A percentile compares a stretch with the other conserved stretches of the same genome.
Evolutionary conservation across 345 rosid species (phyloP).

Genomic region (Kandelia obovata): DNA sequence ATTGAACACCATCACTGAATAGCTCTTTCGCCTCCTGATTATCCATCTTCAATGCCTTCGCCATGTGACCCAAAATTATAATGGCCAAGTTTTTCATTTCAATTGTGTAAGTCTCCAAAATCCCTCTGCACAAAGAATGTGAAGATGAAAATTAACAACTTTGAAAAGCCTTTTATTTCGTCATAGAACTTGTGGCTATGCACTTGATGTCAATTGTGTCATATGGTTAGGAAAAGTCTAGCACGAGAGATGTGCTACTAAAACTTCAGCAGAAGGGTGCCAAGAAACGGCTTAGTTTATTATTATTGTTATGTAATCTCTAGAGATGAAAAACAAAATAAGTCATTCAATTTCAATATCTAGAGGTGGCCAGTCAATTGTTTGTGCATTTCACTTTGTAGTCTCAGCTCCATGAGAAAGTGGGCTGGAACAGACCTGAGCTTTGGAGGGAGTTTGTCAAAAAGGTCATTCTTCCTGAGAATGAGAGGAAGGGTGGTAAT

Average conservation of each 20-base stretch:
- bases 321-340: too few relatives aligned
- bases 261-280: too few relatives aligned
- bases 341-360: background rate
- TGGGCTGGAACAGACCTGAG: slow-evolving; percentile 29
- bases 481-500: slow-evolving; percentile 35
- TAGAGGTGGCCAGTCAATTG: background rate
- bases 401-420: background rate
- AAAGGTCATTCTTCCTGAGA: slow-evolving; percentile 29
- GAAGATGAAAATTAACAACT: background rate
- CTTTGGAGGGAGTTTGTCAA: slow-evolving; percentile 37
- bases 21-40: slow-evolving; percentile 38
- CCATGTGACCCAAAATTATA: slow-evolving; percentile 35
- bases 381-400: background rate
- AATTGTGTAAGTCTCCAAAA: slow-evolving; percentile 37
- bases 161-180: background rate
- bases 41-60: slow-evolving; percentile 44
- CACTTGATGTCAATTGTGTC: too few relatives aligned
- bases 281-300: too few relatives aligned
- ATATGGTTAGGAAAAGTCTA: too few relatives aligned
- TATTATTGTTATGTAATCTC: too few relatives aligned
- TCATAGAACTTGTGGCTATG: background rate
- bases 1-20: slow-evolving; percentile 38
- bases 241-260: too few relatives aligned
- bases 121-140: slow-evolving; percentile 34
- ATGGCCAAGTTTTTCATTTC: slow-evolving; percentile 38